phyloP scores from a whole-genome alignment of 345 rosid species.

The Ceriops decandra region DNA sequence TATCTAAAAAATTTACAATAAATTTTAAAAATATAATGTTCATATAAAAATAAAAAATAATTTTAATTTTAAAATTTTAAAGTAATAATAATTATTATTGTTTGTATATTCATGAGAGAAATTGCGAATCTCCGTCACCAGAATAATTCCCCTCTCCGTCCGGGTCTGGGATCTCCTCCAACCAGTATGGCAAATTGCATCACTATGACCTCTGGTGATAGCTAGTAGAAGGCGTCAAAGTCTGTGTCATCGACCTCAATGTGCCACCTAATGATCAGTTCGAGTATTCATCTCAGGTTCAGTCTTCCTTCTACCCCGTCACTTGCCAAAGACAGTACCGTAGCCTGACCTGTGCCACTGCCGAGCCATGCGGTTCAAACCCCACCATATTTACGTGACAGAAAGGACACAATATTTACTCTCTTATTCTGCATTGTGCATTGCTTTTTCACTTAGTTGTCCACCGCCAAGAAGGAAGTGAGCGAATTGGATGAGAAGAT shows the following conservation, averaged over 20 bases:
- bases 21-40: too few relatives aligned
- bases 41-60: neutral
- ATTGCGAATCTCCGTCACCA: conserved; percentile 18
- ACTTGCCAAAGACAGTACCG: conserved; percentile 42
- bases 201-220: neutral
- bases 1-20: too few relatives aligned
- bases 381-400: neutral
- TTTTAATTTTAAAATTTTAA: too few relatives aligned
- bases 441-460: conserved; percentile 17
- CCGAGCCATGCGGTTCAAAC: conserved; percentile 15
- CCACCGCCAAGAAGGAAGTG: conserved; percentile 18
- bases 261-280: conserved; percentile 34
- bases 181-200: neutral
- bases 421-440: neutral
- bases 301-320: conserved; percentile 18
- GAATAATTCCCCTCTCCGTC: conserved; percentile 9
- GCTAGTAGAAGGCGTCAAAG: neutral
- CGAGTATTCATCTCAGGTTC: conserved; percentile 15
- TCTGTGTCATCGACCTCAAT: conserved; percentile 42
- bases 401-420: too few relatives aligned
- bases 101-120: neutral
- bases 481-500: conserved; percentile 2
- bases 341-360: neutral
- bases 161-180: conserved; percentile 7
- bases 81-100: too few relatives aligned